phyloP scores from a whole-genome alignment of 139 green algal genomes.

The Desmodesmus armatus region DNA sequence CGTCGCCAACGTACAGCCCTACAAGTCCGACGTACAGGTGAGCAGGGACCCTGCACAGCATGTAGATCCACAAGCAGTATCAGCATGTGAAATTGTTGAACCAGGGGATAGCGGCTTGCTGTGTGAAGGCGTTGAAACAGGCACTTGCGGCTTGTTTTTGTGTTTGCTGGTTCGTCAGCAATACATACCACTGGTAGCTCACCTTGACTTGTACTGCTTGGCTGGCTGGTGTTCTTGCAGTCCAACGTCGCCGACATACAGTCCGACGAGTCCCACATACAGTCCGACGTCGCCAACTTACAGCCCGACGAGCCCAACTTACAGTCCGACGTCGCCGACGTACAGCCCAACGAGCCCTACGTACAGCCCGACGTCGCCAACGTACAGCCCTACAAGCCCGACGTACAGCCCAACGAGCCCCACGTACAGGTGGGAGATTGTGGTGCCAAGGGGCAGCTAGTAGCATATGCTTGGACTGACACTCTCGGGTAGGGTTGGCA shows the following conservation, averaged over 20 bases:
- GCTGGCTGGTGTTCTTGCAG: conserved; percentile 66
- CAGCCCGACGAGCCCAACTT: conserved; percentile 65
- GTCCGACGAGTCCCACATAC: conserved; percentile 70
- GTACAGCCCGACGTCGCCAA: conserved; percentile 56
- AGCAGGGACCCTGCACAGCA: conserved; percentile 50
- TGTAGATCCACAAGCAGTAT: conserved; percentile 59
- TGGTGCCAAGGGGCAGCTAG: no score
- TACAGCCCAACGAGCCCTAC: conserved; percentile 78
- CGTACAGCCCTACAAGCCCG: conserved; percentile 78
- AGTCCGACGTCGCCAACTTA: conserved; percentile 81
- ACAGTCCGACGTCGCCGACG: conserved; percentile 67
- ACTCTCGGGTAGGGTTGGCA: no score
- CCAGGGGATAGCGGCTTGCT: no score
- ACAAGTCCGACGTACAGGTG: conserved; percentile 75
- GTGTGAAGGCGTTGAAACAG: no score
- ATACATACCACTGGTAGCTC: no score
- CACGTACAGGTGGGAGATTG: no score
- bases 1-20: conserved; percentile 75
- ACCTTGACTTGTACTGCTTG: no score
- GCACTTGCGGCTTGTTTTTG: no score
- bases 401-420: conserved; percentile 79
- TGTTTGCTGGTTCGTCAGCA: no score
- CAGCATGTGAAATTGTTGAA: no score
- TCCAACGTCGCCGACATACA: conserved; percentile 66
- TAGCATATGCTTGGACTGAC: no score